These are phyloP conservation scores for Blastocystis hominis DNA, from an alignment of 352 stramenopile species.

Conservation along the genomic window DNA sequence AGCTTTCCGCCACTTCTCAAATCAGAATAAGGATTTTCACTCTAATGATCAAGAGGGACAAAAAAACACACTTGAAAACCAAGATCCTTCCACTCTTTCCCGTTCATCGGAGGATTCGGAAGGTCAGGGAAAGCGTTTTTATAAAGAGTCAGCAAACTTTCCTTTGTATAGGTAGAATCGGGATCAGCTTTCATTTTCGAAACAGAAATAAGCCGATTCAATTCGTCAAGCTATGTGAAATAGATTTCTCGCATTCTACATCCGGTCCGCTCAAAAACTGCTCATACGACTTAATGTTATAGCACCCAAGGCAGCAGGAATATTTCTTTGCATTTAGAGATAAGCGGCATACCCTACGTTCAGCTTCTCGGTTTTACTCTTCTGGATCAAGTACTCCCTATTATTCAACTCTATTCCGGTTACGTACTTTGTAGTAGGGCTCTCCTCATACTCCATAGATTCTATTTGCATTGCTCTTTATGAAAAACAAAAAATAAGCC, in stretches of 20 bases:
- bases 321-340: not conserved
- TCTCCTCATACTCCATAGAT: slow-evolving; percentile 36
- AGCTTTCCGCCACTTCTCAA: slow-evolving; percentile 14
- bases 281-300: slow-evolving; percentile 18
- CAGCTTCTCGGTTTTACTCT: not conserved
- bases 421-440: not conserved
- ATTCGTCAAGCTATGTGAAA: not conserved
- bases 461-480: slow-evolving; percentile 11
- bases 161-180: not conserved
- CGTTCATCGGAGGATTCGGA: not conserved
- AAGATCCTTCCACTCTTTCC: slow-evolving; percentile 17
- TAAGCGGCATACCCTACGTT: not conserved
- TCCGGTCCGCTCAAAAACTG: slow-evolving; percentile 1
- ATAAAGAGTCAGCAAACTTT: not conserved
- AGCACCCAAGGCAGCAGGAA: not conserved
- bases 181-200: not conserved
- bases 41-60: not conserved
- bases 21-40: slow-evolving; percentile 31
- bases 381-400: slow-evolving; percentile 35
- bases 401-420: not conserved
- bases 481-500: too few relatives aligned
- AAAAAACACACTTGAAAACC: slow-evolving; percentile 27
- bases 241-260: not conserved
- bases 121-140: slow-evolving; percentile 1
- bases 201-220: not conserved